Evolutionary conservation across 2,329 filamentous ascomycete species (phyloP), one percentile per base, ranked within the genome.

Genomic region (Xylaria sp.): DNA sequence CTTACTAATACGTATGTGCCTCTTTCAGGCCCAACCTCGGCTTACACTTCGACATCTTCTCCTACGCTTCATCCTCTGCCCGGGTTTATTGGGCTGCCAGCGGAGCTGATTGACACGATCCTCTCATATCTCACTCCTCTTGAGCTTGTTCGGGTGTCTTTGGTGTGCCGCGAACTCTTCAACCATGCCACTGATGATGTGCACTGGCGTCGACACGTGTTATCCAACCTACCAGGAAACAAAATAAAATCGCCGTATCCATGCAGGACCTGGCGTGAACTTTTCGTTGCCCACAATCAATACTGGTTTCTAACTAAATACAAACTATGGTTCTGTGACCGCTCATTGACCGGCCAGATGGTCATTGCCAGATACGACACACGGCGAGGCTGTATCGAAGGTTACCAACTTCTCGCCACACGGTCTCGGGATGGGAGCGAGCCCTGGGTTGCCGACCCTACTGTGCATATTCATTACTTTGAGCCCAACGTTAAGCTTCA

Each of bases 241-340:
- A 71, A 74, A 13, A 80, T 94, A 33, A 79, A 80, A 0, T 83
- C 84, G 0, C 83, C 90, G 0, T 85, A 84, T 6, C 90, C 90
- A 6, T 90, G 86, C 74, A 73, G 81, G 2, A 89, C 85, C 28
- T 97, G 90, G 80, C 88, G 88, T 66, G 86, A 91, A 31, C 86
- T 97, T 2, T 97, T 92, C 78, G 82, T 86, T 49, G 85, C 89
- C 23, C 92, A 96, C 77, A 87, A 96, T 71, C 90, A 91, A 0
- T 89, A 90, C 74, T 97, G 94, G 94, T 97, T 97, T 75, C 83
- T 97, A 0, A 85, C 92, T 0, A 89, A 87, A 60, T 85, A 92
- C 77, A 94, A 92, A 79, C 83, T 97, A 71, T 97, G 94, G 94
- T 95, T 97, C 76, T 88, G 89, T 67, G 93, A 97, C 79, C 86